Evolutionary conservation across 192 early-diverging fungal species (phyloP).

Genomic region (Chytriomyces confervae): DNA sequence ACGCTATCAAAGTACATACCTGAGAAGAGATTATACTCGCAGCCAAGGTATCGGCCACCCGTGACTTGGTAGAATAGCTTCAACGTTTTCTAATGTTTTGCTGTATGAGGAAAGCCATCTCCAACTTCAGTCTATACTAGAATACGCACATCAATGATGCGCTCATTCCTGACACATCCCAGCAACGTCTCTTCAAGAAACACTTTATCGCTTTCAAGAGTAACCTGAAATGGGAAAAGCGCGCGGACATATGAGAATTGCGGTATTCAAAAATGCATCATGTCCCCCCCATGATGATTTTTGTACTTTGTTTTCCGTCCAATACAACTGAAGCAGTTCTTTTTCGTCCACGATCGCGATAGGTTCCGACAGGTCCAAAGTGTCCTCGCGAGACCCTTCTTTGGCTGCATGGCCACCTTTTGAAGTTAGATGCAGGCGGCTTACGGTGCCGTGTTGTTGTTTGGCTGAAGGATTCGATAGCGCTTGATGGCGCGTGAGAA

Average conservation of each 20-base stretch:
- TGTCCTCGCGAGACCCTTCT: conserved; percentile 2
- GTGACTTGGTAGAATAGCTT: conserved; percentile 44
- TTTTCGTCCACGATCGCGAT: conserved; percentile 45
- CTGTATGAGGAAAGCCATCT: too few species aligned
- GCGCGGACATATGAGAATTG: conserved; percentile 3
- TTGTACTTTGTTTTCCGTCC: conserved; percentile 37
- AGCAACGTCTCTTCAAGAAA: conserved; percentile 52
- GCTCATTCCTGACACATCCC: conserved; percentile 49
- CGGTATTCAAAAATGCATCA: background rate
- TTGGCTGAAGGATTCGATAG: conserved; percentile 34
- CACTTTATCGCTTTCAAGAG: conserved; percentile 29
- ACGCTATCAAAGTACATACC: background rate
- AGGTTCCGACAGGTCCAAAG: conserved; percentile 28
- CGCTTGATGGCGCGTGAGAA: conserved; percentile 46
- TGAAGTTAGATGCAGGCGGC: conserved; percentile 7
- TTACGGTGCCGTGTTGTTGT: conserved; percentile 9
- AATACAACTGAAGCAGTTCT: conserved; percentile 46
- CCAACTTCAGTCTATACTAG: background rate
- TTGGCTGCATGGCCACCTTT: background rate
- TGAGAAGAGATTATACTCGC: conserved; percentile 54
- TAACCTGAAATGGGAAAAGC: conserved; percentile 25
- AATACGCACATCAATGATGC: conserved; percentile 44
- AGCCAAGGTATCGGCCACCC: conserved; percentile 44
- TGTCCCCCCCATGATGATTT: background rate
- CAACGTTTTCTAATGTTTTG: conserved; percentile 38